Evolutionary conservation across 495 filamentous ascomycete species (phyloP).

Genomic region (Aspergillus saccharolyticus): DNA sequence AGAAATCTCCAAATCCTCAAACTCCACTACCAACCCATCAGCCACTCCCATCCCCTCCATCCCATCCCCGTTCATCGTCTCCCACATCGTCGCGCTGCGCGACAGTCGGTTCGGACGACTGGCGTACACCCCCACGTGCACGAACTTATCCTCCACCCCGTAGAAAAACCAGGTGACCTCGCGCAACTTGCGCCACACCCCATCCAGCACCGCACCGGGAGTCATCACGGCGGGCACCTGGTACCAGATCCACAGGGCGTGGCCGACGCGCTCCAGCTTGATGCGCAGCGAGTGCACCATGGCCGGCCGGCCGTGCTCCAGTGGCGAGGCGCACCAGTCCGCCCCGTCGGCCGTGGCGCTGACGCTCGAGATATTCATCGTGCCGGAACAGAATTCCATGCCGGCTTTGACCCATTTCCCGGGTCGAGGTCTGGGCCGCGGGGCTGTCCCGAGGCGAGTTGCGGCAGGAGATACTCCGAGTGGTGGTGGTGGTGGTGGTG

Average conservation of each 20-base stretch:
- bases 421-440: conserved; percentile 13
- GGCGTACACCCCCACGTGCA: conserved; percentile 54
- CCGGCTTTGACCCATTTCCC: conserved; percentile 59
- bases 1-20: conserved; percentile 55
- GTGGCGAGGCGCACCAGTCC: conserved; percentile 51
- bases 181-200: conserved; percentile 52
- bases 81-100: conserved; percentile 36
- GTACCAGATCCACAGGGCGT: conserved; percentile 56
- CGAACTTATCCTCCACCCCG: conserved; percentile 54
- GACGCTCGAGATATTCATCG: conserved; percentile 50
- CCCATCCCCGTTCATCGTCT: conserved; percentile 39
- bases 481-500: too few relatives aligned
- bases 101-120: conserved; percentile 44
- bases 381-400: conserved; percentile 51
- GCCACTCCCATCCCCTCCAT: conserved; percentile 20
- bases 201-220: conserved; percentile 36
- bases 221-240: conserved; percentile 35
- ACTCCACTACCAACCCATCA: conserved; percentile 49
- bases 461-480: background rate
- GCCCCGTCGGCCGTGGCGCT: conserved; percentile 53
- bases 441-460: background rate
- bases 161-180: conserved; percentile 60
- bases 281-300: conserved; percentile 44
- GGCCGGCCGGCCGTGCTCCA: conserved; percentile 16
- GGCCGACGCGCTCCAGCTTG: conserved; percentile 54